Conservation (phyloP, 305 asterid species). For the Fraxinus xanthoxyloides region DNA sequence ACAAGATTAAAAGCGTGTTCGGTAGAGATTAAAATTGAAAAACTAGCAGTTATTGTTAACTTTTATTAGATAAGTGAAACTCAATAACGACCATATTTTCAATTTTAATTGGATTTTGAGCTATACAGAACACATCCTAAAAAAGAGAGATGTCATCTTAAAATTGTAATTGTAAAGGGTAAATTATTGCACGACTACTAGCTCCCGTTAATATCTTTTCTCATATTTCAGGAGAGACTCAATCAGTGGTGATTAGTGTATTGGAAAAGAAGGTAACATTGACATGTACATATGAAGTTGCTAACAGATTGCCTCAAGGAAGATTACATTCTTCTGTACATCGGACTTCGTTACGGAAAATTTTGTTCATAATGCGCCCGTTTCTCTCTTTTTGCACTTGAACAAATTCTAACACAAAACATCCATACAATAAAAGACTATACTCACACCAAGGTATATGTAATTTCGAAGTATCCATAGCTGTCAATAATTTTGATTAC, state of each 20-base stretch:
- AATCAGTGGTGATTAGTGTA: slow-evolving; percentile 63
- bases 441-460: background rate
- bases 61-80: too few relatives aligned
- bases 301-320: slow-evolving; percentile 16
- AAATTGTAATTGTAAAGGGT: too few relatives aligned
- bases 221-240: slow-evolving; percentile 52
- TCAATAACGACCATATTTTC: too few relatives aligned
- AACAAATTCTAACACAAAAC: background rate
- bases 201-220: background rate
- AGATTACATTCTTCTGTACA: slow-evolving; percentile 11
- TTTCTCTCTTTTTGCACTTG: slow-evolving; percentile 43
- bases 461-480: background rate
- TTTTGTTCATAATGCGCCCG: slow-evolving; percentile 32
- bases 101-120: too few relatives aligned
- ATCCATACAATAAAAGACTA: background rate
- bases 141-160: background rate
- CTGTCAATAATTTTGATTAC: background rate
- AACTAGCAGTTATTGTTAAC: too few relatives aligned
- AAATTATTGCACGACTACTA: too few relatives aligned
- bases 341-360: slow-evolving; percentile 36
- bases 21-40: too few relatives aligned
- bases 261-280: slow-evolving; percentile 66
- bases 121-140: too few relatives aligned
- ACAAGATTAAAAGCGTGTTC: too few relatives aligned
- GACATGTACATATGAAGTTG: slow-evolving; percentile 36